These are phyloP conservation scores for Phlyctochytrium bullatum DNA, from an alignment of 192 early-diverging fungal genomes.

Conservation along the genomic window DNA sequence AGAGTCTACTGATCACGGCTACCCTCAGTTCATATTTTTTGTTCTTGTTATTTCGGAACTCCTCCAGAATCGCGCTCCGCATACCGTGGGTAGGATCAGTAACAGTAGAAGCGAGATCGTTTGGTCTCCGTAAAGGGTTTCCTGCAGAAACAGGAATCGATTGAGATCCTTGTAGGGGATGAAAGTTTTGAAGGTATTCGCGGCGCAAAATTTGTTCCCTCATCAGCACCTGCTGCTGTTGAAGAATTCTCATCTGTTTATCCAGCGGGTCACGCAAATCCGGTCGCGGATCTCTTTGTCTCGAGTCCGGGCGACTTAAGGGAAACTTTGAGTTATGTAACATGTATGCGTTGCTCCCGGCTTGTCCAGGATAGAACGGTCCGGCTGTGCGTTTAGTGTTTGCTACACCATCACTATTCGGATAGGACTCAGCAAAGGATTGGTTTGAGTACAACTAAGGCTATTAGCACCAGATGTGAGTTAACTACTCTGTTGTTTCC, in stretches of 20 bases:
- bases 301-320: neutral
- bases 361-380: too few relatives aligned
- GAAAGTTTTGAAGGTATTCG: conserved; percentile 18
- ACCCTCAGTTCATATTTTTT: conserved; percentile 93
- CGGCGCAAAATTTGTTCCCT: conserved; percentile 33
- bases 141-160: too few relatives aligned
- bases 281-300: neutral
- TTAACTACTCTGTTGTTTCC: too few relatives aligned
- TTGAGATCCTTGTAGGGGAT: too few relatives aligned
- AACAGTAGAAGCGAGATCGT: neutral
- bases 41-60: conserved; percentile 97
- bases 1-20: conserved; percentile 18
- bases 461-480: too few relatives aligned
- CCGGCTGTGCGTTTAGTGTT: too few relatives aligned
- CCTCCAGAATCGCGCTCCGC: conserved; percentile 87
- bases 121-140: conserved; percentile 37
- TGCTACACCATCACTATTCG: too few relatives aligned
- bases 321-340: too few relatives aligned
- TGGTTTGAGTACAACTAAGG: too few relatives aligned
- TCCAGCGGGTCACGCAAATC: conserved; percentile 7
- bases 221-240: conserved; percentile 31
- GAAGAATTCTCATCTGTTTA: conserved; percentile 33
- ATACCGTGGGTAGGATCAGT: conserved; percentile 56
- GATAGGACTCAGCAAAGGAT: too few relatives aligned
- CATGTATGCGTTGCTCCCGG: too few relatives aligned